phyloP scores from a whole-genome alignment of 345 rosid species.

The Angophora floribunda region DNA sequence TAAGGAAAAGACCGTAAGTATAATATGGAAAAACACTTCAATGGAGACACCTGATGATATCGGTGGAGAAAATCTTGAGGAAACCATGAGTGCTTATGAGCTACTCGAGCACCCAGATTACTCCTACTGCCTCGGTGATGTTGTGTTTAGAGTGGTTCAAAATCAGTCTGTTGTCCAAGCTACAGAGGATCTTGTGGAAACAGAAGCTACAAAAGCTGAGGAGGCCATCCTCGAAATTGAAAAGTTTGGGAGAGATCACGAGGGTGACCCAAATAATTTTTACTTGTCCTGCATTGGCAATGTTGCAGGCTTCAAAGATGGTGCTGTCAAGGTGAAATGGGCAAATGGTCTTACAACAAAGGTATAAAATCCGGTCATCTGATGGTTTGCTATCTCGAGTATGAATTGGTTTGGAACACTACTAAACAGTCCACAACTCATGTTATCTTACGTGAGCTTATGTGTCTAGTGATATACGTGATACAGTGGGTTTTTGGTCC shows the following conservation, averaged over 20 bases:
- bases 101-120: conserved; percentile 81
- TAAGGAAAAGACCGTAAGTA: conserved; percentile 69
- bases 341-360: conserved; percentile 51
- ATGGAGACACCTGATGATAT: conserved; percentile 15
- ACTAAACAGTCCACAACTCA: background rate
- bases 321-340: conserved; percentile 72
- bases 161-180: conserved; percentile 3
- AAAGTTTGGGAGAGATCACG: conserved; percentile 4
- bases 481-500: background rate
- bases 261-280: conserved; percentile 10
- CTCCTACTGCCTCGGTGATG: conserved; percentile 56
- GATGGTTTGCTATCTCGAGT: background rate
- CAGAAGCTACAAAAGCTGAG: conserved; percentile 7
- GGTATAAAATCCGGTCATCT: conserved; percentile 19
- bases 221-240: conserved; percentile 3
- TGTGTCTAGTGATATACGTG: background rate
- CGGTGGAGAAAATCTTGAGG: conserved; percentile 30
- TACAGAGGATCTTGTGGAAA: background rate
- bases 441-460: background rate
- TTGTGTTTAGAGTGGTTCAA: conserved; percentile 42
- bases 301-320: conserved; percentile 63
- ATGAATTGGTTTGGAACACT: background rate
- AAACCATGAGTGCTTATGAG: conserved; percentile 78
- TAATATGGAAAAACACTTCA: conserved; percentile 45
- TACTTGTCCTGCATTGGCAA: conserved; percentile 58